Evolutionary conservation across 2,329 filamentous ascomycete genomes (phyloP).

Genomic region (Thielaviopsis euricoi): DNA sequence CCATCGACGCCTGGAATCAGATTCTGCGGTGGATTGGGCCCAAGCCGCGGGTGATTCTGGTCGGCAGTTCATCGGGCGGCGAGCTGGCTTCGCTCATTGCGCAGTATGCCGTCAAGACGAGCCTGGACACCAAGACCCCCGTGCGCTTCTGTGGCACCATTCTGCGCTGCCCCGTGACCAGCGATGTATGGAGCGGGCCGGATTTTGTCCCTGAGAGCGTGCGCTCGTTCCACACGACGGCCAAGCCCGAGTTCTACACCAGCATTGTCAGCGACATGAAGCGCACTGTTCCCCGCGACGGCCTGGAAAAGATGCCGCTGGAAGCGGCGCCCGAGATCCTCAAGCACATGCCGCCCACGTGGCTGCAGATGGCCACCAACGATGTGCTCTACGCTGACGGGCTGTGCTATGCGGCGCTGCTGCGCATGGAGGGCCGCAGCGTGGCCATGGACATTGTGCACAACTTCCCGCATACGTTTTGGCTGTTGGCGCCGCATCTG

Average conservation of each 20-base stretch:
- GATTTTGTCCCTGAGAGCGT: slow-evolving; percentile 23
- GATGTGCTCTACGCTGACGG: slow-evolving; percentile 36
- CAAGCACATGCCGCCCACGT: slow-evolving; percentile 23
- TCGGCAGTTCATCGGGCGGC: slow-evolving; percentile 31
- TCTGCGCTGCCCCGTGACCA: slow-evolving; percentile 31
- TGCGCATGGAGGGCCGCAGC: slow-evolving; percentile 23
- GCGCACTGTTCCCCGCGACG: slow-evolving; percentile 23
- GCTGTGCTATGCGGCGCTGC: slow-evolving; percentile 28
- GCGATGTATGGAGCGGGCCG: slow-evolving; percentile 23
- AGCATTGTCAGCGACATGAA: slow-evolving; percentile 20
- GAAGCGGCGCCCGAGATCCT: slow-evolving; percentile 20
- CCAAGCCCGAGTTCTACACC: slow-evolving; percentile 22
- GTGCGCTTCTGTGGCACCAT: slow-evolving; percentile 20
- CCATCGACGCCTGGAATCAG: slow-evolving; percentile 21
- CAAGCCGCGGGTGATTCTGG: slow-evolving; percentile 19
- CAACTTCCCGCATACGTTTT: slow-evolving; percentile 37
- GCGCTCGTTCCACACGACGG: slow-evolving; percentile 23
- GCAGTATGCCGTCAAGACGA: slow-evolving; percentile 17
- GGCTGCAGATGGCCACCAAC: slow-evolving; percentile 33
- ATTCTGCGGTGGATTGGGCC: slow-evolving; percentile 9
- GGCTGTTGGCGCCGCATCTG: slow-evolving; percentile 29
- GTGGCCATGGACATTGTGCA: slow-evolving; percentile 26
- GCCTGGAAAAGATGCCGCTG: slow-evolving; percentile 25
- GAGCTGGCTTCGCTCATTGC: slow-evolving; percentile 29
- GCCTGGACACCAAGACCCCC: slow-evolving; percentile 14